Conservation (phyloP, 225 moss, liverwort and hornwort genomes). For the Marchantia paleacea region DNA sequence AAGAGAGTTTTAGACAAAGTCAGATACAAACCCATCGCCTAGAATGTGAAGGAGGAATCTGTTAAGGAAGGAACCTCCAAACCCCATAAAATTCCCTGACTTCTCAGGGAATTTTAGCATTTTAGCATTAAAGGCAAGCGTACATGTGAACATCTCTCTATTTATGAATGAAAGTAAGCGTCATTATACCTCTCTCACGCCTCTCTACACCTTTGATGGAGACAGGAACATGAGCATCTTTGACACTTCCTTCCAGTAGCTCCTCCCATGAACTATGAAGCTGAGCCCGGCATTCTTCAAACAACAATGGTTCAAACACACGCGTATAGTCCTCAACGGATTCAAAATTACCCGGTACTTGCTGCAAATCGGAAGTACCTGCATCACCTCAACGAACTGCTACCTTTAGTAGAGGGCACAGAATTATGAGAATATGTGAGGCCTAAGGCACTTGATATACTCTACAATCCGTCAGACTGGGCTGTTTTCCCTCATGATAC, state of each 20-base stretch:
- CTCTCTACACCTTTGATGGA: conserved; percentile 73
- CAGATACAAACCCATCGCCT: no score
- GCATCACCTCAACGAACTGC: conserved; percentile 15
- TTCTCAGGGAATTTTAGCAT: no score
- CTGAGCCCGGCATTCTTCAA: conserved; percentile 98
- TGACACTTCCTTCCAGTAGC: conserved; percentile 72
- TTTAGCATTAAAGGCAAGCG: no score
- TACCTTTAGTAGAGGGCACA: conserved; percentile 1
- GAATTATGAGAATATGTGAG: background rate
- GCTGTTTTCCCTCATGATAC: background rate
- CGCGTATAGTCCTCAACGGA: conserved; percentile 87
- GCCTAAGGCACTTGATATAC: background rate
- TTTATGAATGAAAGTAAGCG: background rate
- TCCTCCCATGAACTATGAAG: conserved; percentile 94
- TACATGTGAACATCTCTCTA: background rate
- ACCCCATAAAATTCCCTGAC: no score
- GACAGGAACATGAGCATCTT: conserved; percentile 78
- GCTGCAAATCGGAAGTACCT: conserved; percentile 79
- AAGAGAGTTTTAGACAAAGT: no score
- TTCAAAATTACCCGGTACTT: conserved; percentile 81
- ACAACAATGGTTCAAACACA: conserved; percentile 90
- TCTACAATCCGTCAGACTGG: background rate
- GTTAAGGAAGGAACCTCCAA: no score
- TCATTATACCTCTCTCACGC: conserved; percentile 75
- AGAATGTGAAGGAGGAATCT: no score